Evolutionary conservation across 1,284 basidiomycete genomes (phyloP).

Genomic region (Fomes fomentarius): DNA sequence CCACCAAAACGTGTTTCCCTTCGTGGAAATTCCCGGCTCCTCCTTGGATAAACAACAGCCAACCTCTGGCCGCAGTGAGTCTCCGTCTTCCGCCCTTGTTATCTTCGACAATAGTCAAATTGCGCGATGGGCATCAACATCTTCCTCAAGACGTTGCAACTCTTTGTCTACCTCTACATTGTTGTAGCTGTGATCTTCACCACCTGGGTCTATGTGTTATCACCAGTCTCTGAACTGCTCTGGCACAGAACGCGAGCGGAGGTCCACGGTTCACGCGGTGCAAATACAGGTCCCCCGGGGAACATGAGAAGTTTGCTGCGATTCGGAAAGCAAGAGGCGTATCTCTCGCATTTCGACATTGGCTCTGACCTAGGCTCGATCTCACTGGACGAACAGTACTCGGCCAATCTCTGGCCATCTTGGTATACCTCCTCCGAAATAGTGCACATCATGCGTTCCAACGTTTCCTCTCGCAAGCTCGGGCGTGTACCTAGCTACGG

Average conservation of each 20-base stretch:
- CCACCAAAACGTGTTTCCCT: slow-evolving; percentile 14
- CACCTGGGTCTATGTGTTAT: slow-evolving; percentile 13
- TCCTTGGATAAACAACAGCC: not conserved
- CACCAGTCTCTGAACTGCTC: slow-evolving; percentile 1
- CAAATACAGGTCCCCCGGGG: too few species aligned
- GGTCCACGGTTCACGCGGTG: too few species aligned
- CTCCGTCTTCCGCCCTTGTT: not conserved
- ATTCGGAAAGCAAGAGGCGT: too few species aligned
- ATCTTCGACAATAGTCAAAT: not conserved
- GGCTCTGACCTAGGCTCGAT: too few species aligned
- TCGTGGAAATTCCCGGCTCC: not conserved
- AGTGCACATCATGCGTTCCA: slow-evolving; percentile 5
- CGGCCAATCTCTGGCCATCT: slow-evolving; percentile 16
- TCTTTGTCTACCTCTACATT: slow-evolving; percentile 7
- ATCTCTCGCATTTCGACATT: too few species aligned
- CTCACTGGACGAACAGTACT: slow-evolving; percentile 14
- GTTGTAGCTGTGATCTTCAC: slow-evolving; percentile 15
- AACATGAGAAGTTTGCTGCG: too few species aligned
- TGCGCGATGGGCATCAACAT: not conserved
- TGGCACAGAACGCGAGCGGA: not conserved
- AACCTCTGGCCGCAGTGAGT: not conserved
- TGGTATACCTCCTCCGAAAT: slow-evolving; percentile 14
- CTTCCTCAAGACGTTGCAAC: slow-evolving; percentile 4
- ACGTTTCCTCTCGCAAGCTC: not conserved
- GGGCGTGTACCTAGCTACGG: not conserved